These are phyloP conservation scores for Penicillium freii DNA, from an alignment of 2,329 filamentous ascomycete genomes.

Conservation along the genomic window DNA sequence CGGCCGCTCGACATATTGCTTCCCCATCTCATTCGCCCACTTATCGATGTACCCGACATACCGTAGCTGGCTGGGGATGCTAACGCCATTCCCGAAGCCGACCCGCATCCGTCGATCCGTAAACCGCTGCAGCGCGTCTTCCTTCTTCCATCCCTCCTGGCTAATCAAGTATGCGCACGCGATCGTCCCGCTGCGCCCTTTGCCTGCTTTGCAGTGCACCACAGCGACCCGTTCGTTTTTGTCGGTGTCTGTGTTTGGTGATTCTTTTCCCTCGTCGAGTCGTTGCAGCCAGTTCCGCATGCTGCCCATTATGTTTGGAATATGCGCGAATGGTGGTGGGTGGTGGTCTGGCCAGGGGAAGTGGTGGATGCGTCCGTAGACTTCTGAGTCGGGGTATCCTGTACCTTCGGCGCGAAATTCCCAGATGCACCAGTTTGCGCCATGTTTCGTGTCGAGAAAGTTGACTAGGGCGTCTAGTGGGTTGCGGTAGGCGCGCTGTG, in stretches of 20 bases:
- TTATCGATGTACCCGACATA: conserved; percentile 87
- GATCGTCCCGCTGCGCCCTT: conserved; percentile 85
- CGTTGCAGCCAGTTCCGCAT: conserved; percentile 83
- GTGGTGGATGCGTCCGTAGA: conserved; percentile 81
- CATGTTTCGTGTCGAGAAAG: conserved; percentile 85
- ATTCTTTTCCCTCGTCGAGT: conserved; percentile 25
- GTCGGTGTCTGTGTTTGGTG: conserved; percentile 20
- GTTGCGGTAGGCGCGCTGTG: conserved; percentile 89
- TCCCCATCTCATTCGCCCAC: conserved; percentile 70
- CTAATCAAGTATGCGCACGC: conserved; percentile 87
- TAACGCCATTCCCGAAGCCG: conserved; percentile 83
- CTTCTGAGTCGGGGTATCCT: conserved; percentile 86
- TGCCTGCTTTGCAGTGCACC: conserved; percentile 96
- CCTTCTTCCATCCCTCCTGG: conserved; percentile 69
- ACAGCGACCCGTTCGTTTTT: conserved; percentile 68
- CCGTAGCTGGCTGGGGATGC: conserved; percentile 86
- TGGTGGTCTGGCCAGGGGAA: conserved; percentile 98
- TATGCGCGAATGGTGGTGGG: conserved; percentile 84
- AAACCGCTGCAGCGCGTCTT: conserved; percentile 64
- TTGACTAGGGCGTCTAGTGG: conserved; percentile 81
- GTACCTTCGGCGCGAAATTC: conserved; percentile 97
- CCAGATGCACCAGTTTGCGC: conserved; percentile 87
- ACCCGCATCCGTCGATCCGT: conserved; percentile 87
- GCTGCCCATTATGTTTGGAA: conserved; percentile 84
- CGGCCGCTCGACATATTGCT: conserved; percentile 76